phyloP scores from a whole-genome alignment of 163 green algal genomes.

The Volvox carteri region DNA sequence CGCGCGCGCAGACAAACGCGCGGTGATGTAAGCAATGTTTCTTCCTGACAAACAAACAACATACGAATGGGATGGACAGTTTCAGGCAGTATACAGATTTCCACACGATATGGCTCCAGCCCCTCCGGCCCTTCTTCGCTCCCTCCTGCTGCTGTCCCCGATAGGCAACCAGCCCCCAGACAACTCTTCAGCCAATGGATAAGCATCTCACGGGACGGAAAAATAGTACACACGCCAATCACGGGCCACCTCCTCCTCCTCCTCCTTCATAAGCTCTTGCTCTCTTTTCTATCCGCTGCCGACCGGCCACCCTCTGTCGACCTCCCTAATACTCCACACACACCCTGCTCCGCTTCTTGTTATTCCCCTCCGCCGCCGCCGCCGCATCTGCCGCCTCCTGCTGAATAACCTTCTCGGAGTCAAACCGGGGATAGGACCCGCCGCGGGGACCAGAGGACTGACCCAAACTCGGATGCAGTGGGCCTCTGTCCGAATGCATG shows the following conservation, averaged over 20 bases:
- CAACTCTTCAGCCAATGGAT: background rate
- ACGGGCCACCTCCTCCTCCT: too few species aligned
- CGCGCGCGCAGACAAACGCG: background rate
- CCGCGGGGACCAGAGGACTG: background rate
- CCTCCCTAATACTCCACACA: too few species aligned
- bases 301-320: too few species aligned
- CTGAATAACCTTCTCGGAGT: background rate
- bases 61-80: background rate
- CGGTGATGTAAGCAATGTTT: background rate
- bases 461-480: background rate
- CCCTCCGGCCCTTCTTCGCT: too few species aligned
- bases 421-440: background rate
- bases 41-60: background rate
- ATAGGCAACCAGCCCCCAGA: background rate
- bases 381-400: background rate
- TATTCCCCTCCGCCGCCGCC: too few species aligned
- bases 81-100: background rate
- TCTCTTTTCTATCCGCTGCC: too few species aligned
- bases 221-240: too few species aligned
- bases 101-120: background rate
- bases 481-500: background rate
- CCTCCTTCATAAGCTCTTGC: too few species aligned
- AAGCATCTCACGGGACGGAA: background rate
- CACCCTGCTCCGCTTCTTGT: too few species aligned
- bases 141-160: background rate